Conservation (phyloP, 768 basidiomycete genomes). For the Pleurotus cornucopiae region DNA sequence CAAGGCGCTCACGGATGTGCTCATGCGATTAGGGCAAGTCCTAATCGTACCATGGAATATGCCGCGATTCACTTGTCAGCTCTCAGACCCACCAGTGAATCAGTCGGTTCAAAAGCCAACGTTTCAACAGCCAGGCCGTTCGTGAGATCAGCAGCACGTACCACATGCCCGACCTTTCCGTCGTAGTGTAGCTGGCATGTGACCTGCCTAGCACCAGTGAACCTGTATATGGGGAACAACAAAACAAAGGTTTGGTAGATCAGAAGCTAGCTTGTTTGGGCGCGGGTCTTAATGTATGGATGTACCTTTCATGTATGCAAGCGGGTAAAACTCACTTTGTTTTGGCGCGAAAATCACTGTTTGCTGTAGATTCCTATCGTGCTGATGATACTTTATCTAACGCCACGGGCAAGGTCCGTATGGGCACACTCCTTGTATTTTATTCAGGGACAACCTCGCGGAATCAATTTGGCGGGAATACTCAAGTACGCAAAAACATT, state of each 20-base stretch:
- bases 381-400: conserved; percentile 5
- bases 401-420: conserved; percentile 8
- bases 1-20: conserved; percentile 15
- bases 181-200: conserved; percentile 5
- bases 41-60: conserved; percentile 19
- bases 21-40: conserved; percentile 22
- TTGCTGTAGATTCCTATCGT: conserved; percentile 1
- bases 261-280: conserved; percentile 6
- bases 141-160: conserved; percentile 23
- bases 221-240: conserved; percentile 4
- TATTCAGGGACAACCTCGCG: background rate
- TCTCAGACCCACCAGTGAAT: conserved; percentile 21
- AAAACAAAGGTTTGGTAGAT: conserved; percentile 1
- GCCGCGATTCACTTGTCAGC: conserved; percentile 20
- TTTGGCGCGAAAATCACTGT: background rate
- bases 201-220: background rate
- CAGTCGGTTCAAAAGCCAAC: conserved; percentile 20
- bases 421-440: conserved; percentile 1
- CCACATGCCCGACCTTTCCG: conserved; percentile 29
- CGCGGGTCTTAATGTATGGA: conserved; percentile 2
- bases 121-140: conserved; percentile 15
- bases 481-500: background rate
- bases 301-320: background rate
- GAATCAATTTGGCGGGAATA: conserved; percentile 2
- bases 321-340: background rate